phyloP scores from a whole-genome alignment of 2,329 filamentous ascomycete genomes.

The Diaporthe ilicicola region DNA sequence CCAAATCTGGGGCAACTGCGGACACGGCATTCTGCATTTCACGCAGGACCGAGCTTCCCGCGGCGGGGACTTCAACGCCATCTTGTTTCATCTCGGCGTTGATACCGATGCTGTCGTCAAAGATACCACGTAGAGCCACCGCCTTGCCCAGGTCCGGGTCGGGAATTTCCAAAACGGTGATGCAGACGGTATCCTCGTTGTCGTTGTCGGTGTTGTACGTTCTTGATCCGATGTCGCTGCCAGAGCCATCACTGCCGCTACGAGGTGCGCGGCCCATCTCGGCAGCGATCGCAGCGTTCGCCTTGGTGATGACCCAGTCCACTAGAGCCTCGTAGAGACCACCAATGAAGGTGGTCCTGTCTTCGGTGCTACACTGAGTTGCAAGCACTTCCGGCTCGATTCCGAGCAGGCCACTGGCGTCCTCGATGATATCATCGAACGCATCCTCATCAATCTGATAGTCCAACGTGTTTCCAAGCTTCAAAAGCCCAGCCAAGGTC shows the following conservation, averaged over 20 bases:
- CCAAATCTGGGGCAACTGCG: constrained; percentile 80
- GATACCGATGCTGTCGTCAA: constrained; percentile 92
- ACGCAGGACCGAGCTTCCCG: constrained; percentile 82
- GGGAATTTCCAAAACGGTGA: constrained; percentile 89
- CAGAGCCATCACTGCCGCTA: constrained; percentile 68
- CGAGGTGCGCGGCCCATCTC: constrained; percentile 67
- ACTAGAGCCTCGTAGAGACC: constrained; percentile 94
- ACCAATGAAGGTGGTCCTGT: constrained; percentile 82
- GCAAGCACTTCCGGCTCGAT: constrained; percentile 85
- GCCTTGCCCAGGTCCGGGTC: constrained; percentile 84
- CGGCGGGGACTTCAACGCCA: constrained; percentile 77
- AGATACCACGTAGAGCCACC: constrained; percentile 86
- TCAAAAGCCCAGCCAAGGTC: constrained; percentile 84
- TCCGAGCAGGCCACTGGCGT: constrained; percentile 86
- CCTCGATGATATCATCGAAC: constrained; percentile 87
- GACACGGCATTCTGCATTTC: constrained; percentile 87
- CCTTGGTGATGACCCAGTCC: constrained; percentile 91
- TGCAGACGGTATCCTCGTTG: constrained; percentile 82
- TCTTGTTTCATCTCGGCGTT: constrained; percentile 98
- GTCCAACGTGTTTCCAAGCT: constrained; percentile 89
- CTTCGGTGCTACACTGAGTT: constrained; percentile 82
- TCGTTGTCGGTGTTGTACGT: constrained; percentile 77
- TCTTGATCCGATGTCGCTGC: constrained; percentile 67
- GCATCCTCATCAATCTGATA: constrained; percentile 85
- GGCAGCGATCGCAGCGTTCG: constrained; percentile 82